Evolutionary conservation across 169 alveolate species (phyloP).

Genomic region (Eimeria acervulina): DNA sequence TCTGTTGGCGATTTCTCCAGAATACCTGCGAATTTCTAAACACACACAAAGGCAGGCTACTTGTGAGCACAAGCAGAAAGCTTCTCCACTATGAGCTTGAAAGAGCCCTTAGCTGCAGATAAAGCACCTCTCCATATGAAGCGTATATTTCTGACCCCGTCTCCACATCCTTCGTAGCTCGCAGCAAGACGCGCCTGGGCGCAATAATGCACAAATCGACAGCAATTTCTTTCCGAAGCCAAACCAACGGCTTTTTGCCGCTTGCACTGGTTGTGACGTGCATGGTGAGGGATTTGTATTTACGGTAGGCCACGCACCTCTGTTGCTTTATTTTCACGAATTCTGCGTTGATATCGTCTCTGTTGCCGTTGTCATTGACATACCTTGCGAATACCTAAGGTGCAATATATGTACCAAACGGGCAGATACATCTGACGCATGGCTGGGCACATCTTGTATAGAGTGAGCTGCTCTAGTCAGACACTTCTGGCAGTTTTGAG

Average conservation of each 20-base stretch:
- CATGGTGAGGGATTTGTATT: background rate
- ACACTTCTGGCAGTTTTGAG: background rate
- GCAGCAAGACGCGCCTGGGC: constrained; percentile 53
- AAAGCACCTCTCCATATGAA: constrained; percentile 57
- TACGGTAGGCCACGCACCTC: constrained; percentile 40
- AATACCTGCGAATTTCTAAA: constrained; percentile 25
- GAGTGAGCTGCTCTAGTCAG: background rate
- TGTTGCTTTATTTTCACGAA: constrained; percentile 36
- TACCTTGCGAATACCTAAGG: constrained; percentile 40
- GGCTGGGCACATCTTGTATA: background rate
- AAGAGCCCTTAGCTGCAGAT: background rate
- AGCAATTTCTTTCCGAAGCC: background rate
- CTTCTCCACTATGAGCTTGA: background rate
- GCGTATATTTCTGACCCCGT: constrained; percentile 65
- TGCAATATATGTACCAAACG: background rate
- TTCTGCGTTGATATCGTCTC: constrained; percentile 45
- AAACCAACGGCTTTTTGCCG: background rate
- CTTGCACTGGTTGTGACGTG: background rate
- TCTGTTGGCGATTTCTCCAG: constrained; percentile 43
- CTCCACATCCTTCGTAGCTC: constrained; percentile 47
- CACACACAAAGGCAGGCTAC: background rate
- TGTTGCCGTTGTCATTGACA: constrained; percentile 59
- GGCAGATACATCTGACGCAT: background rate
- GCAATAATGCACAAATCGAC: background rate
- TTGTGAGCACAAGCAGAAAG: background rate